A percentile compares a stretch with the other conserved stretches of the same genome.
These are phyloP conservation scores for Penicillium tannophilum DNA, from an alignment of 495 filamentous ascomycete genomes.

Conservation along the genomic window DNA sequence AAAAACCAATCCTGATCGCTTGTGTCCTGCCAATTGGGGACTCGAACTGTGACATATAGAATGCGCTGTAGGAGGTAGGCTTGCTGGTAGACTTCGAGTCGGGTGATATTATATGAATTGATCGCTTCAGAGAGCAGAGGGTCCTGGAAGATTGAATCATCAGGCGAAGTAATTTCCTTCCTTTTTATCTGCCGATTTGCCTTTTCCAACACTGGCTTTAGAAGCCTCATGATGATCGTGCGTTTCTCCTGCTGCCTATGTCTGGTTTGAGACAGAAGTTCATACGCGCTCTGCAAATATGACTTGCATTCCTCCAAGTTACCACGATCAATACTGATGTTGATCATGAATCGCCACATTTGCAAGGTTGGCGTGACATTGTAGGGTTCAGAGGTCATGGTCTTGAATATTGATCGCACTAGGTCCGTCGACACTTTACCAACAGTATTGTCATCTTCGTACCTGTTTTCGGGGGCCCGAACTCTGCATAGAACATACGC, in stretches of 20 bases:
- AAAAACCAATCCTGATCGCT: conserved; percentile 29
- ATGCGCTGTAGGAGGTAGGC: conserved; percentile 20
- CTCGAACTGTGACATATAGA: conserved; percentile 6
- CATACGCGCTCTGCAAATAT: conserved; percentile 35
- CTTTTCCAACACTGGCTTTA: conserved; percentile 19
- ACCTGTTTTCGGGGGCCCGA: conserved; percentile 20
- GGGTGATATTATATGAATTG: conserved; percentile 38
- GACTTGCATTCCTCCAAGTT: conserved; percentile 24
- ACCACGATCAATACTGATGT: conserved; percentile 23
- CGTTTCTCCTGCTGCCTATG: conserved; percentile 29
- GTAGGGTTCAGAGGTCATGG: conserved; percentile 59
- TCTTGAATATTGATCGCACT: conserved; percentile 51
- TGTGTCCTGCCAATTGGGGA: conserved; percentile 24
- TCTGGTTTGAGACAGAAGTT: conserved; percentile 33
- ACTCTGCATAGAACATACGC: conserved; percentile 53
- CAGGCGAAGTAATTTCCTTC: not conserved
- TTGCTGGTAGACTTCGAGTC: conserved; percentile 38
- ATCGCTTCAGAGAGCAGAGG: conserved; percentile 39
- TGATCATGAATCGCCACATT: conserved; percentile 56
- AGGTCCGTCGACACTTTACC: conserved; percentile 42
- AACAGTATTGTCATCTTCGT: conserved; percentile 4
- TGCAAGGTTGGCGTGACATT: conserved; percentile 55
- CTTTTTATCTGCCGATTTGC: not conserved
- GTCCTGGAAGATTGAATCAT: conserved; percentile 20
- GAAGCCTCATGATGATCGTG: conserved; percentile 25